Conservation (phyloP, 495 filamentous ascomycete genomes). For the Articulospora tetracladia region DNA sequence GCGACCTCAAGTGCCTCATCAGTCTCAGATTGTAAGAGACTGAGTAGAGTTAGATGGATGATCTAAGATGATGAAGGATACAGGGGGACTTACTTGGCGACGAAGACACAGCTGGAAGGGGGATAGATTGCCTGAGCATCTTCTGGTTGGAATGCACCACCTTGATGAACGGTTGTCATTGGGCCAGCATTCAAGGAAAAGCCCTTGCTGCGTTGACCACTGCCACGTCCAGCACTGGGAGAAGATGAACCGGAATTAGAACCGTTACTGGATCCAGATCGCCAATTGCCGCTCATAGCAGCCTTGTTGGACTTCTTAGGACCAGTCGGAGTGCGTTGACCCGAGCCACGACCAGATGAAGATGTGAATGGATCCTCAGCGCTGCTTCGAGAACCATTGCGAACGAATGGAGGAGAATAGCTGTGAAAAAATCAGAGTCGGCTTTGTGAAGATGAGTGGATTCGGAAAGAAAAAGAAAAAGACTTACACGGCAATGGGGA, state of each 20-base stretch:
- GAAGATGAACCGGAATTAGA: conserved; percentile 9
- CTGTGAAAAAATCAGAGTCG: neutral
- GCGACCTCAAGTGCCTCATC: conserved; percentile 49
- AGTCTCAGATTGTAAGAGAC: conserved; percentile 33
- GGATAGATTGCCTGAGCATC: conserved; percentile 56
- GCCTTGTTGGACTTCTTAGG: conserved; percentile 7
- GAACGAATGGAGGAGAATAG: conserved; percentile 19
- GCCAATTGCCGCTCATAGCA: conserved; percentile 20
- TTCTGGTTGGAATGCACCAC: conserved; percentile 27
- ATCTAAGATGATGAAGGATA: neutral
- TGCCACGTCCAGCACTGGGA: conserved; percentile 1
- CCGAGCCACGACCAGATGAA: neutral
- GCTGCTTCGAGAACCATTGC: conserved; percentile 2
- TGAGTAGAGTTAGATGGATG: conserved; percentile 29
- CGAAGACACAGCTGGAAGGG: conserved; percentile 55
- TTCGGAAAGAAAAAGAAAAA: neutral
- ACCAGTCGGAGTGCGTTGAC: conserved; percentile 7
- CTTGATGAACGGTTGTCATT: neutral
- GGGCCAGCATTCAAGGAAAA: neutral
- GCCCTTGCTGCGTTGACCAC: neutral
- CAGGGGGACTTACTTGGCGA: conserved; percentile 54
- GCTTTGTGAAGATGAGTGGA: neutral
- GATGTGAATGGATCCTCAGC: conserved; percentile 19
- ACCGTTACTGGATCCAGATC: conserved; percentile 17
- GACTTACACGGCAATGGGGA: neutral